phyloP scores from a whole-genome alignment of 331 rosid species.

The Prunus yedoensis region DNA sequence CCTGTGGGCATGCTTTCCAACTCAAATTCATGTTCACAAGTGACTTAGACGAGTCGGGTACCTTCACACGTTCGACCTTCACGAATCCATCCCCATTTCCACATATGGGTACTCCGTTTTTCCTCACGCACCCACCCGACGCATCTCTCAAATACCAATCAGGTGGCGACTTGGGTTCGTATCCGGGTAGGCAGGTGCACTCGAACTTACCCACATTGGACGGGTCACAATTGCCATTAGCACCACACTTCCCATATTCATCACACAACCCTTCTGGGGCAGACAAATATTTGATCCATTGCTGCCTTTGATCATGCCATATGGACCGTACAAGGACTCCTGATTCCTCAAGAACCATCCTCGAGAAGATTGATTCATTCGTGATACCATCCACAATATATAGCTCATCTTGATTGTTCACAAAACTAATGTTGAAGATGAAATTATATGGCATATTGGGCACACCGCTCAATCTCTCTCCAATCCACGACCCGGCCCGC shows the following conservation, averaged over 20 bases:
- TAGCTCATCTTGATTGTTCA: constrained; percentile 28
- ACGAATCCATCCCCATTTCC: constrained; percentile 49
- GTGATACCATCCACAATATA: neutral
- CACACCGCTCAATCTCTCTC: constrained; percentile 25
- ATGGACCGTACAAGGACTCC: neutral
- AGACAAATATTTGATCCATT: constrained; percentile 32
- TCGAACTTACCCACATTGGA: neutral
- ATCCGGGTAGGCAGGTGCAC: constrained; percentile 59
- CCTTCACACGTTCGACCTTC: constrained; percentile 31
- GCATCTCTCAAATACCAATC: constrained; percentile 43
- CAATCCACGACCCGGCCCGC: constrained; percentile 47
- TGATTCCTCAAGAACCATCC: constrained; percentile 10
- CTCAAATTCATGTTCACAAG: constrained; percentile 17
- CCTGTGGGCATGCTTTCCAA: constrained; percentile 31
- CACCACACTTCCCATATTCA: constrained; percentile 37
- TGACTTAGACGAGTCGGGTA: constrained; percentile 42
- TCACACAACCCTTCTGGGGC: constrained; percentile 31
- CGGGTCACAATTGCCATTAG: constrained; percentile 41
- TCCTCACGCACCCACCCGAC: constrained; percentile 49
- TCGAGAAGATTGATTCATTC: neutral
- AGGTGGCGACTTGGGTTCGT: constrained; percentile 29
- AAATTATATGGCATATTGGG: constrained; percentile 15
- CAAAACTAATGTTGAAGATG: constrained; percentile 16
- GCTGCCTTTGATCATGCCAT: constrained; percentile 21
- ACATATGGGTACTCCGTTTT: constrained; percentile 16